Evolutionary conservation across 345 rosid genomes (phyloP).

Genomic region (Syzygium aqueum): DNA sequence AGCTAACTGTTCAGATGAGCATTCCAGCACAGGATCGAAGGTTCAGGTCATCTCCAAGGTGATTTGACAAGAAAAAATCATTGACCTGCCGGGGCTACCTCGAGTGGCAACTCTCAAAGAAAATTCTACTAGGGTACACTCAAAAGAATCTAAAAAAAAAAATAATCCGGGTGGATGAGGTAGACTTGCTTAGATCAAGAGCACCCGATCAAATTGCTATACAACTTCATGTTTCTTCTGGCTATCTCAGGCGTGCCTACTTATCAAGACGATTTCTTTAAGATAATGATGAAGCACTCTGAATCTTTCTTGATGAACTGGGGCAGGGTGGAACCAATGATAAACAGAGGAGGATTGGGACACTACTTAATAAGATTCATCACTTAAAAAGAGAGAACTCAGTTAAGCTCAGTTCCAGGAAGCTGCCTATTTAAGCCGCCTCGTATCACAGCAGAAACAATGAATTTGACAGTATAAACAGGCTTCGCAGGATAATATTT

Average conservation of each 20-base stretch:
- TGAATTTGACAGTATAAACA: neutral
- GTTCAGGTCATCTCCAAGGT: neutral
- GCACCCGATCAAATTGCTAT: neutral
- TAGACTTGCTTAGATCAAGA: neutral
- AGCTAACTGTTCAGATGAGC: neutral
- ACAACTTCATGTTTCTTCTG: neutral
- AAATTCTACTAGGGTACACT: neutral
- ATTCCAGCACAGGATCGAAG: neutral
- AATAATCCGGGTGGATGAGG: neutral
- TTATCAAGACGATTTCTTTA: neutral
- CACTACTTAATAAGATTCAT: neutral
- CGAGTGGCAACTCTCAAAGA: neutral
- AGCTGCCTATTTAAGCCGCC: neutral
- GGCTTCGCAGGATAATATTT: neutral
- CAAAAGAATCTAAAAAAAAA: neutral
- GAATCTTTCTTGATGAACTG: neutral
- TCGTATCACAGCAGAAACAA: neutral
- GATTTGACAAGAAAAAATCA: neutral
- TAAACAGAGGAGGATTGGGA: neutral
- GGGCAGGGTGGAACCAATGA: neutral
- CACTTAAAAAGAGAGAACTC: neutral
- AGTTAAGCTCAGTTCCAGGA: neutral
- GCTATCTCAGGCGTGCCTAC: neutral
- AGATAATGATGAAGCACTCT: neutral
- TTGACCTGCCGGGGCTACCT: neutral